Base-by-base conservation (phyloP, 768 basidiomycete genomes). In the Pleurotus platypus region DNA sequence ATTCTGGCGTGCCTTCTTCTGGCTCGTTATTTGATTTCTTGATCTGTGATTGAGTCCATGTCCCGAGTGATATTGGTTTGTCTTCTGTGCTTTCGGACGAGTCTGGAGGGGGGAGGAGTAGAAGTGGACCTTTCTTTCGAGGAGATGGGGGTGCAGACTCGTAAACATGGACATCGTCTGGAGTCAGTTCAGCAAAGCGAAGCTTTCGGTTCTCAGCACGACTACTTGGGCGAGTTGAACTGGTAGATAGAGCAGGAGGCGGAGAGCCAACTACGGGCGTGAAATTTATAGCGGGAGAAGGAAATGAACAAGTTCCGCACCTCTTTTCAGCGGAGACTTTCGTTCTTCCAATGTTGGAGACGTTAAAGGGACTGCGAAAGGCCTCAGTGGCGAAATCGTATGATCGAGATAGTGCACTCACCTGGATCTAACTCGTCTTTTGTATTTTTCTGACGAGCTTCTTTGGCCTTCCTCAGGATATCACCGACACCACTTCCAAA, bases 61-160 rank as follows among this genome's bases (percentile, higher is more conserved):
- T 18, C 57, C 60, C 22, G 16, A 43, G 24, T 15, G 49, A 51
- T 35, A 38, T 43, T n/a, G 46, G 30, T 22, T 55, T 66, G 65
- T 76, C 46, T 69, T 70, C 66, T 69, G 60, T 56, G 69, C 59
- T 59, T 66, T 69, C 70, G 0, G 72, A 64, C 26, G 8, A 5
- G n/a, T 54, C 39, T 2, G 83, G 76, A 3, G 83, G 76, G 4
- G 83, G 85, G 2, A 90, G 74, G 0, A 90, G 53, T 12, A 61
- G 38, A 15, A 50, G 84, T 1, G 90, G 71, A 0, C 72, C 65
- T 58, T 77, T 80, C 59, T 78, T 81, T n/a, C 76, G 77, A 0
- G 91, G 91, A 2, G 92, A 91, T 1, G 87, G 74, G 3, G 90
- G 91, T 1, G 83, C 86, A 12, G 90, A 92, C 63, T 91, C 88